A percentile compares a stretch with the other conserved stretches of the same genome.
phyloP scores from a whole-genome alignment of 2,329 filamentous ascomycete species.

The Mycocentrospora acerina region DNA sequence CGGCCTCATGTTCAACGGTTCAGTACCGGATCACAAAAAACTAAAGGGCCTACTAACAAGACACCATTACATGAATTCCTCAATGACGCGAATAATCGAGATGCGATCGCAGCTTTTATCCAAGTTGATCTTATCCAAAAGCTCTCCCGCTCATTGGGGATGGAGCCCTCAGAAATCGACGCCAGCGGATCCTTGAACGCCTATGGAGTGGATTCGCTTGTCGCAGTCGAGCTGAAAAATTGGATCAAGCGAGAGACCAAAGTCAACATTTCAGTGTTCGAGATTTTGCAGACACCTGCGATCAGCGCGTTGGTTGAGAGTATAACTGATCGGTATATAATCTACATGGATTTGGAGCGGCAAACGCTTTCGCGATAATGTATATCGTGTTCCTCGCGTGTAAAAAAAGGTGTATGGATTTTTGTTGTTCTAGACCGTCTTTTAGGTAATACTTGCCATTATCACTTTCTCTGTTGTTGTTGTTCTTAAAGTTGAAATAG shows the following conservation, averaged over 20 bases:
- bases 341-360: background rate
- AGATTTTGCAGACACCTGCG: constrained; percentile 15
- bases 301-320: background rate
- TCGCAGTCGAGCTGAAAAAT: constrained; percentile 27
- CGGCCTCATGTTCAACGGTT: constrained; percentile 8
- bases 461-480: too few relatives aligned
- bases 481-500: too few relatives aligned
- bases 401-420: too few relatives aligned
- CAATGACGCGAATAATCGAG: too few relatives aligned
- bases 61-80: background rate
- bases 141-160: constrained; percentile 15
- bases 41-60: background rate
- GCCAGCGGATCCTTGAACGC: constrained; percentile 4
- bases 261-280: constrained; percentile 18
- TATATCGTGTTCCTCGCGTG: too few relatives aligned
- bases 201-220: constrained; percentile 26
- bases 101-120: constrained; percentile 1
- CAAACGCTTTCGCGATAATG: too few relatives aligned
- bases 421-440: background rate
- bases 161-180: constrained; percentile 18
- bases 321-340: background rate
- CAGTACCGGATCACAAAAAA: background rate
- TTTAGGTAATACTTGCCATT: too few relatives aligned
- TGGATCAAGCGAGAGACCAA: constrained; percentile 20
- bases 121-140: constrained; percentile 12